Base-by-base conservation (phyloP, 805 yeast genomes). In the Nakazawaea anatomiae region DNA sequence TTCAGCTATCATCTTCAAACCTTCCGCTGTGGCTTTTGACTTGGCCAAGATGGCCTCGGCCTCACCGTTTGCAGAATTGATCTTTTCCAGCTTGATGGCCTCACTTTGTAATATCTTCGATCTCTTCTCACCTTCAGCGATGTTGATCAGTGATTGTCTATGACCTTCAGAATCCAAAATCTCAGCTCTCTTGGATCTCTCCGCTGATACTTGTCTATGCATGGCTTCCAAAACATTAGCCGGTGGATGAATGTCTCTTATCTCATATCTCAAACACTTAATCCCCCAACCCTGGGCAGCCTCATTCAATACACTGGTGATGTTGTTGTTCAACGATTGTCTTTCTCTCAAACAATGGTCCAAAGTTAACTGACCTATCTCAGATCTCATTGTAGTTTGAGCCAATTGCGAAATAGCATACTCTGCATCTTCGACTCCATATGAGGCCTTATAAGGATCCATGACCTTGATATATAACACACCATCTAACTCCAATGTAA, bases 201-300 rank as follows among this genome's bases (percentile, higher is more conserved):
- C 96, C 43, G 95, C 94, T 53, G 85, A 78, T 28, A 89, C 96
- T 67, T 87, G 96, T 63, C 92, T 79, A 67, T 88, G 96, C 96
- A 88, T 89, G 30, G 96, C 94, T 60, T 85, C 91, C 59, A 88
- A 77, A 9, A 88, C 96, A 58, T 87, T 86, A 38, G 76, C 76
- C 3, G 96, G 96, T 1, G 96, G 96, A 63, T 88, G 90, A 53
- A 88, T 88, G 63, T 88, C 96, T 61, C 90, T 79, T 68, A 88
- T 87, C 66, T 88, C 96, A 66, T 89, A 87, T 61, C 96, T 78
- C 55, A 88, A 72, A 62, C 95, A 89, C 60, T 79, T 76, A 52
- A 88, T 83, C 50, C 96, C 96, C 96, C 96, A 88, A 48, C 80
- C 89, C 50, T 72, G 70, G 10, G 96, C 88, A 12, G 96, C 96